These are phyloP conservation scores for Physcomitrium patens DNA, from an alignment of 225 moss, liverwort and hornwort species.

Conservation along the genomic window DNA sequence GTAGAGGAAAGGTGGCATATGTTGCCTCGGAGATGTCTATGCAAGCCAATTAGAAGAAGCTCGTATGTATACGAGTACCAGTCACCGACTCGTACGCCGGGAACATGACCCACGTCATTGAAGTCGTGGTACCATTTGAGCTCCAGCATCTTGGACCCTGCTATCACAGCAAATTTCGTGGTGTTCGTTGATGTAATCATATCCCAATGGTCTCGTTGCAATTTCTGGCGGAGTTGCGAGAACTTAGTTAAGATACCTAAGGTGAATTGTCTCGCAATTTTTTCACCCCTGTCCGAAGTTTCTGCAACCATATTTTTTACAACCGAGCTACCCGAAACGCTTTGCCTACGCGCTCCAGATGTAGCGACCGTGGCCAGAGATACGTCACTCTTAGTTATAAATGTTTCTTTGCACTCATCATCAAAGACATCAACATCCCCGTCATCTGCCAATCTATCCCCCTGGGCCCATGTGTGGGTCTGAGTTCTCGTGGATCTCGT, in stretches of 20 bases:
- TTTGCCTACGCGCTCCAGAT: slow-evolving; percentile 2
- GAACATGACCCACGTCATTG: slow-evolving; percentile 44
- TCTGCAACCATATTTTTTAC: slow-evolving; percentile 36
- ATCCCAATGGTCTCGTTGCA: slow-evolving; percentile 34
- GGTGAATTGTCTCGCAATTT: slow-evolving; percentile 35
- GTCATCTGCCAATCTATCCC: slow-evolving; percentile 13
- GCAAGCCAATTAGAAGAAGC: slow-evolving; percentile 50
- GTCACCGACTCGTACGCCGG: slow-evolving; percentile 45
- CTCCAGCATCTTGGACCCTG: slow-evolving; percentile 40
- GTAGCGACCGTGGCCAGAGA: slow-evolving; percentile 20
- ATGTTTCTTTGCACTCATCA: slow-evolving; percentile 26
- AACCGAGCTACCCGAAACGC: slow-evolving; percentile 5
- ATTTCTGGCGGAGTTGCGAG: slow-evolving; percentile 34
- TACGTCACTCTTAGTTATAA: slow-evolving; percentile 20
- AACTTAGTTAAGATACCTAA: slow-evolving; percentile 41
- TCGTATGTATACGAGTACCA: slow-evolving; percentile 50
- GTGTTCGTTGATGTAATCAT: slow-evolving; percentile 20
- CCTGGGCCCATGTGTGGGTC: slow-evolving; percentile 26
- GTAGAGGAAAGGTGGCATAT: slow-evolving; percentile 44
- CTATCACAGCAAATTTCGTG: slow-evolving; percentile 38
- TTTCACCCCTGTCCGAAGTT: slow-evolving; percentile 35
- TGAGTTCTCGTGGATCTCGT: slow-evolving; percentile 22
- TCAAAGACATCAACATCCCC: slow-evolving; percentile 19
- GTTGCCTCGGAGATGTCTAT: slow-evolving; percentile 54
- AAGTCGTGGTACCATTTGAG: slow-evolving; percentile 35